Conservation (phyloP, 1,139 yeast genomes). For the Geotrichum bryndzae region DNA sequence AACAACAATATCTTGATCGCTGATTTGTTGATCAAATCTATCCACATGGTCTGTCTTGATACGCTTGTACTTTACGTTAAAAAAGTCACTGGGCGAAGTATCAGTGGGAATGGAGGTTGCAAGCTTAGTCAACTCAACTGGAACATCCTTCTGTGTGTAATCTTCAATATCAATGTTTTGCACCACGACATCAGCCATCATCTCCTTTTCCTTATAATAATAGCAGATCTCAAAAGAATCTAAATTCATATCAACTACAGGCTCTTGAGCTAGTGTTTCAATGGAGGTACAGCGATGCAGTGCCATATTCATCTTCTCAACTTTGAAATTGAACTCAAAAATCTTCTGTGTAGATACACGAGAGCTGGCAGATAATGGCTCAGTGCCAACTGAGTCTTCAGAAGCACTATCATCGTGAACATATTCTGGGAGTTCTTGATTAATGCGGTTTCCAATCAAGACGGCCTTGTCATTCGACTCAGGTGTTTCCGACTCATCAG, state of each 20-base stretch:
- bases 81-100: constrained; percentile 39
- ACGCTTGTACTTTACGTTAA: constrained; percentile 52
- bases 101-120: constrained; percentile 58
- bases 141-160: constrained; percentile 58
- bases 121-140: constrained; percentile 60
- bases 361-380: background rate
- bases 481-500: constrained; percentile 7
- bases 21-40: constrained; percentile 38
- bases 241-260: constrained; percentile 67
- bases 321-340: constrained; percentile 65
- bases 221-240: constrained; percentile 58
- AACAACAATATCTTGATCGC: constrained; percentile 71
- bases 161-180: constrained; percentile 68
- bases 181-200: constrained; percentile 62
- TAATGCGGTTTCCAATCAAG: constrained; percentile 1
- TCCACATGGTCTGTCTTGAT: constrained; percentile 22
- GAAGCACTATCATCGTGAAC: constrained; percentile 10
- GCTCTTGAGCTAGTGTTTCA: constrained; percentile 55
- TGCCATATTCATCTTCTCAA: constrained; percentile 57
- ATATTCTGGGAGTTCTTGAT: background rate
- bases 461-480: background rate
- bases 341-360: constrained; percentile 45
- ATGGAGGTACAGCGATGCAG: constrained; percentile 64
- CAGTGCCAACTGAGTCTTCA: background rate
- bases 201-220: constrained; percentile 51